phyloP scores from a whole-genome alignment of 2,329 filamentous ascomycete genomes.

The Pseudogymnoascus sp. region DNA sequence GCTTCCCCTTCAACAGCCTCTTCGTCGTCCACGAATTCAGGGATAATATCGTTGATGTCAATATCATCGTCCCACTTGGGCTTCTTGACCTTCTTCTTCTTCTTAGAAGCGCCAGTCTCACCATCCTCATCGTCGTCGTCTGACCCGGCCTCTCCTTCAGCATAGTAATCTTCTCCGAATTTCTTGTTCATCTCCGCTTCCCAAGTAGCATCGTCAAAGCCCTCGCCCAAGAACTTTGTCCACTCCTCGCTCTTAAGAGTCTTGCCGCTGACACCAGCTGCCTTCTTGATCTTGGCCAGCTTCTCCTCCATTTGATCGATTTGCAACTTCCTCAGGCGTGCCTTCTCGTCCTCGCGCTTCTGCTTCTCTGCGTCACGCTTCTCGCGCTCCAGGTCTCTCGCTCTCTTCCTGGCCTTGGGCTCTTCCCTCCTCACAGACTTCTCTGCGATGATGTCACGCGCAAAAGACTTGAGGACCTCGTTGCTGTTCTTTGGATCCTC shows the following conservation, averaged over 20 bases:
- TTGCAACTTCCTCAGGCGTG: conserved; percentile 76
- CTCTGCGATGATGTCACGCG: conserved; percentile 73
- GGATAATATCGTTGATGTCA: conserved; percentile 86
- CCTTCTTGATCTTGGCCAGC: conserved; percentile 79
- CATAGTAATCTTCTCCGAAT: conserved; percentile 90
- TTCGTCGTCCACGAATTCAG: conserved; percentile 69
- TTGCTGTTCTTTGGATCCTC: conserved; percentile 86
- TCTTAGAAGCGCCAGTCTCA: conserved; percentile 37
- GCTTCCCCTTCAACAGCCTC: conserved; percentile 36
- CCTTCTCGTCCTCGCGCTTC: conserved; percentile 70
- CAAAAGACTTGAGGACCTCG: conserved; percentile 79
- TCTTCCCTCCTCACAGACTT: conserved; percentile 84
- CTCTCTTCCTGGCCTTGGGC: conserved; percentile 64
- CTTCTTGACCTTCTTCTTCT: conserved; percentile 60
- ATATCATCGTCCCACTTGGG: conserved; percentile 96
- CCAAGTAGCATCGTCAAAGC: conserved; percentile 86
- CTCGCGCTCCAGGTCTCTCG: conserved; percentile 68
- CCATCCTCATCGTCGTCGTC: conserved; percentile 51
- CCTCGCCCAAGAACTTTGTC: conserved; percentile 74
- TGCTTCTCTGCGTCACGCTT: conserved; percentile 72
- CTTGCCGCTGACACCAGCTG: conserved; percentile 68
- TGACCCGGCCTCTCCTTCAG: conserved; percentile 55
- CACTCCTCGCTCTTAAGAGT: conserved; percentile 68
- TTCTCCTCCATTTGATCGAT: conserved; percentile 86
- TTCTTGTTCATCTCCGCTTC: conserved; percentile 80